Percentiles rank a stretch among this genome's conserved stretches.
phyloP scores from a whole-genome alignment of 2,329 filamentous ascomycete genomes.

The Sporothrix pseudoabietina region DNA sequence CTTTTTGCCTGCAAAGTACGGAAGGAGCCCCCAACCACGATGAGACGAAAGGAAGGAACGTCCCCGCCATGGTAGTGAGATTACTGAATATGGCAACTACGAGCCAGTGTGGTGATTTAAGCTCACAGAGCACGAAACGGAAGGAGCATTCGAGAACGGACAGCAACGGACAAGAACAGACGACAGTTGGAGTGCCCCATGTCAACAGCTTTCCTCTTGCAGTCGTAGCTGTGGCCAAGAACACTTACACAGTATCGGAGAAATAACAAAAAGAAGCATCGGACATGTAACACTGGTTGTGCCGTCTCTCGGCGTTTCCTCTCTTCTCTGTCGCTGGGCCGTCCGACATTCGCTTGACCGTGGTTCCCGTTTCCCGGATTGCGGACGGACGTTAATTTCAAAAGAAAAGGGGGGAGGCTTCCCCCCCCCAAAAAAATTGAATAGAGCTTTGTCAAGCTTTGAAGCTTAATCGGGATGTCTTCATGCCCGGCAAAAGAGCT shows the following conservation, averaged over 20 bases:
- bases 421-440: background rate
- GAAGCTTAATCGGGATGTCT: background rate
- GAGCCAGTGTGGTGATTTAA: background rate
- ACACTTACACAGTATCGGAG: background rate
- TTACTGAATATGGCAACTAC: background rate
- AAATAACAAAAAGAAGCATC: conserved; percentile 7
- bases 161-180: background rate
- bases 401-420: background rate
- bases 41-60: background rate
- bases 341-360: background rate
- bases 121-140: background rate
- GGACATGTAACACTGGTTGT: background rate
- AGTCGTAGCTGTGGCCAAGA: no score
- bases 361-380: conserved; percentile 8
- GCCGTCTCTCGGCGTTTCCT: background rate
- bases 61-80: background rate
- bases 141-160: background rate
- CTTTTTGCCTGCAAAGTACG: background rate
- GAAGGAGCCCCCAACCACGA: background rate
- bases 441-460: background rate
- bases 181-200: background rate
- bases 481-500: background rate
- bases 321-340: background rate
- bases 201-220: background rate
- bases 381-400: conserved; percentile 13